Conservation (phyloP, 352 stramenopile species). For the Phytophthora pinifolia region DNA sequence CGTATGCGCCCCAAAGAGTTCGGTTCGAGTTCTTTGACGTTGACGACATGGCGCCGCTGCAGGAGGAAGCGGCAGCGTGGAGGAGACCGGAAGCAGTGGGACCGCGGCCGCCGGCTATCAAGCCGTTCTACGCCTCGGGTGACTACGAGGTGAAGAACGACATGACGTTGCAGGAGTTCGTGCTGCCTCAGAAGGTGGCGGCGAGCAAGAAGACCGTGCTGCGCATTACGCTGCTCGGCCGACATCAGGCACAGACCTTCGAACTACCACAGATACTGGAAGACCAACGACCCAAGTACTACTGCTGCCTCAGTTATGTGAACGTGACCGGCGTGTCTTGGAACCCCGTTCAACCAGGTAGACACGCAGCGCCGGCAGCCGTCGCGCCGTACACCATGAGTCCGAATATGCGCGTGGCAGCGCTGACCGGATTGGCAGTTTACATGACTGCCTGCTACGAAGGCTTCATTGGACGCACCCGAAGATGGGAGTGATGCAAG, state of each 20-base stretch:
- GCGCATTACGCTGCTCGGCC: conserved; percentile 61
- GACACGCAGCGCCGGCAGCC: conserved; percentile 1
- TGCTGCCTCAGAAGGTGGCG: conserved; percentile 50
- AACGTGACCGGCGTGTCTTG: conserved; percentile 55
- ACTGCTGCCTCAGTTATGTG: conserved; percentile 80
- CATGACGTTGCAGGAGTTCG: conserved; percentile 71
- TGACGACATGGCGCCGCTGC: conserved; percentile 21
- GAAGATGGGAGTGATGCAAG: conserved; percentile 44
- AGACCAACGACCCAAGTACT: conserved; percentile 67
- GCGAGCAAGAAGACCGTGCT: conserved; percentile 44
- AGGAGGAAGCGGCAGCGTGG: conserved; percentile 8
- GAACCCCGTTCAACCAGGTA: conserved; percentile 14
- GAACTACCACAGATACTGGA: conserved; percentile 56
- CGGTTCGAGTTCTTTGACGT: conserved; percentile 71
- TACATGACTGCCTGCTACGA: conserved; percentile 69
- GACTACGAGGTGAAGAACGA: conserved; percentile 64
- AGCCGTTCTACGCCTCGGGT: conserved; percentile 60
- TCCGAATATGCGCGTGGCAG: conserved; percentile 42
- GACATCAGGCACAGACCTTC: conserved; percentile 75
- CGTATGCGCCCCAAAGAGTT: conserved; percentile 69
- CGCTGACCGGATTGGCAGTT: conserved; percentile 47
- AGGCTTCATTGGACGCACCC: conserved; percentile 49
- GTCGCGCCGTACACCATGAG: conserved; percentile 24
- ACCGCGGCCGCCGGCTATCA: conserved; percentile 17
- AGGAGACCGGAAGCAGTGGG: conserved; percentile 5